Evolutionary conservation across 805 yeast species (phyloP), one percentile per base, ranked within the genome.

Genomic region (Limtongozyma cylindracea): DNA sequence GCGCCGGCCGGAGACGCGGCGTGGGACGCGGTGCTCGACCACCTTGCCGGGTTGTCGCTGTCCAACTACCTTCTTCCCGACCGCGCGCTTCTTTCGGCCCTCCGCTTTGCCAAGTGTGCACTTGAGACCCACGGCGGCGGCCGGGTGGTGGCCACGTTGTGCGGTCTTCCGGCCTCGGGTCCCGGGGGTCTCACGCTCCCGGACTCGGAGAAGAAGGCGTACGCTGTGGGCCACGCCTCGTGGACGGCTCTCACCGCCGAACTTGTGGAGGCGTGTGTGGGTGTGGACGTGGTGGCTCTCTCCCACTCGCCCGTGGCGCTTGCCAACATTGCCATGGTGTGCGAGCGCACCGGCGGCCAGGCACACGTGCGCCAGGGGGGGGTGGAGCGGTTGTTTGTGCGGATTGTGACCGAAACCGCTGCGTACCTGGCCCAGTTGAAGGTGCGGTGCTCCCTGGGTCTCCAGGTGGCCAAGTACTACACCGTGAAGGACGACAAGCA

Each of bases 371-470:
- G n/a, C n/a, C n/a, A n/a, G n/a, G 41, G 61, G 11, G 52, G 61
- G 8, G 51, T 77, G 23, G 57, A 64, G 7, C 58, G 66, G 20
- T 73, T 72, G 13, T 49, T 72, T 29, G 48, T 53, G n/a, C 45
- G 50, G 17, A 49, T 65, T 5, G 53, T 72, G 10, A 35, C 45
- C 3, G 53, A 54, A 13, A 46, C 61, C 3, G 42, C 44, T 4
- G 96, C 91, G 4, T 72, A 72, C 33, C 88, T 76, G 39, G 82
- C 74, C 4, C 71, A 71, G 31, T 44, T 84, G 30, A 80, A 80
- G 36, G 60, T 80, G 13, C 71, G 98, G 30, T 71, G 82, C 33
- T 78, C 95, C 1, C 65, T 60, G 30, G 96, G 96, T 0, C 48
- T 88, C 23, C 91, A 76, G 36, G 77, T 84, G 6, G 45, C 61